A percentile compares a stretch with the other conserved stretches of the same genome.
Evolutionary conservation across 2,329 filamentous ascomycete genomes (phyloP).

Genomic region (Talaromyces sp.): DNA sequence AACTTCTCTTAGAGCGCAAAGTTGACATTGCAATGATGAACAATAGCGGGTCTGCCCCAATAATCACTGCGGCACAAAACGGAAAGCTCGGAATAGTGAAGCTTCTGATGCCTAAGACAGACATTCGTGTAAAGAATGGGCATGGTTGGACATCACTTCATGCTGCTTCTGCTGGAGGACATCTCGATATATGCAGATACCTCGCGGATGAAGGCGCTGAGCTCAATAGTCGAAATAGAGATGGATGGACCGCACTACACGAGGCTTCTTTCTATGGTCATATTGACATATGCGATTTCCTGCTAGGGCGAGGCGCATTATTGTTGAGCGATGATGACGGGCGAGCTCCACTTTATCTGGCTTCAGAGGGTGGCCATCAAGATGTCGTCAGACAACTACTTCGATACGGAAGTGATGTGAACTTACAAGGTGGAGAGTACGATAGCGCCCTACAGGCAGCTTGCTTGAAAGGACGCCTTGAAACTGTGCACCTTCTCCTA

Average conservation of each 20-base stretch:
- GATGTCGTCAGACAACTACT: not conserved
- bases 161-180: constrained; percentile 1
- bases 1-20: constrained; percentile 5
- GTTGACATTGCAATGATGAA: constrained; percentile 4
- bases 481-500: not conserved
- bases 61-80: no score
- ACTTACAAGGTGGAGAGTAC: constrained; percentile 2
- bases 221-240: not conserved
- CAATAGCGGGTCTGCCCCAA: constrained; percentile 4
- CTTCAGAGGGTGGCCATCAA: not conserved
- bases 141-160: not conserved
- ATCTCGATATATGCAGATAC: constrained; percentile 4
- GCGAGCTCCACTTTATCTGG: no score
- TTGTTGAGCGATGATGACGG: no score
- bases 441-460: constrained; percentile 10
- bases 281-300: no score
- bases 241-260: not conserved
- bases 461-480: constrained; percentile 1
- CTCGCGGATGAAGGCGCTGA: constrained; percentile 6
- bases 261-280: no score
- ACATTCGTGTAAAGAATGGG: not conserved
- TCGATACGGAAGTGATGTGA: constrained; percentile 4
- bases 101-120: no score
- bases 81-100: no score
- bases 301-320: no score